Evolutionary conservation across 2,329 filamentous ascomycete species (phyloP).

Genomic region (Colletotrichum tamarilloi): DNA sequence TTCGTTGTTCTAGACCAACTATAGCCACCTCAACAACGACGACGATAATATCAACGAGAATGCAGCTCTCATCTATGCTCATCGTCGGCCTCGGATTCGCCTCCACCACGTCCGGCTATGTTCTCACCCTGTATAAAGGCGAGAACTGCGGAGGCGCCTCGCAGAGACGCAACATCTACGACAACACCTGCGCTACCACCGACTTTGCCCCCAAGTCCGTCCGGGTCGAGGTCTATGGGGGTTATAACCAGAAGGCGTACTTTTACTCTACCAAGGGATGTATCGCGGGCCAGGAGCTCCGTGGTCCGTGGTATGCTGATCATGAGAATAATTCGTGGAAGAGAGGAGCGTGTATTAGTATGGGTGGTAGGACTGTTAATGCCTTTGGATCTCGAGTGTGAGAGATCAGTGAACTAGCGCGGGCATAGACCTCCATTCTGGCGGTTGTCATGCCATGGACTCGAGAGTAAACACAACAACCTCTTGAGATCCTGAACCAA

Average conservation of each 20-base stretch:
- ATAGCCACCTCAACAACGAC: too few relatives aligned
- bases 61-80: background rate
- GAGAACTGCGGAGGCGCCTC: background rate
- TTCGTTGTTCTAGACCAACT: too few relatives aligned
- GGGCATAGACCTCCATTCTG: too few relatives aligned
- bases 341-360: background rate
- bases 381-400: background rate
- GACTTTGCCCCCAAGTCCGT: background rate
- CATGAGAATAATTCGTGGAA: background rate
- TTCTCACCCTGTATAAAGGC: conserved; percentile 1
- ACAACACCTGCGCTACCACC: background rate
- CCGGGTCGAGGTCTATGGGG: background rate
- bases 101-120: conserved; percentile 8
- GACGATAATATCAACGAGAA: background rate
- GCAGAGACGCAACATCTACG: background rate
- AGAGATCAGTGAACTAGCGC: too few relatives aligned
- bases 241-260: background rate
- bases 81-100: background rate
- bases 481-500: too few relatives aligned
- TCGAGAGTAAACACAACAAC: too few relatives aligned
- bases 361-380: background rate
- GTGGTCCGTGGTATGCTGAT: background rate
- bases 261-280: background rate
- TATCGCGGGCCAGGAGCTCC: background rate
- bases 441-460: accelerated